These are phyloP conservation scores for Fusarium sp. DNA, from an alignment of 2,329 filamentous ascomycete genomes.

Conservation along the genomic window DNA sequence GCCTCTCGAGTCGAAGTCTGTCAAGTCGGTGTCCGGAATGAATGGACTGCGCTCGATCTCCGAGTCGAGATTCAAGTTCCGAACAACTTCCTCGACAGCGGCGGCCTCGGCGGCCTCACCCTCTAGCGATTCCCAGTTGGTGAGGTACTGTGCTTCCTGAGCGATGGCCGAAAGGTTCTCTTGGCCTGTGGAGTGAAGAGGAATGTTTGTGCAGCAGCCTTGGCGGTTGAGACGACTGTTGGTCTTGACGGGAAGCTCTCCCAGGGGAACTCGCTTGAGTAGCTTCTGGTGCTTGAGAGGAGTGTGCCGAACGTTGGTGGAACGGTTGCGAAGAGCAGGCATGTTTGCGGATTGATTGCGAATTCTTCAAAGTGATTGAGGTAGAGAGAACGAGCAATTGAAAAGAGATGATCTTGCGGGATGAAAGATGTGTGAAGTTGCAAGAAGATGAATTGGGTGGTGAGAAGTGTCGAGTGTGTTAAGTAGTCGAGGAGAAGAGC, in stretches of 20 bases:
- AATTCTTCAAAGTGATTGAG: neutral
- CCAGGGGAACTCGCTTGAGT: slow-evolving; percentile 45
- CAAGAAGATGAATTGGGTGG: neutral
- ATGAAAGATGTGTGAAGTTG: neutral
- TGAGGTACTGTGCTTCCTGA: slow-evolving; percentile 29
- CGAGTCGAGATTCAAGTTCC: neutral
- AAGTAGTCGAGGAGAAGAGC: neutral
- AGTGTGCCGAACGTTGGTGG: slow-evolving; percentile 1
- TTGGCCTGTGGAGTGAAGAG: slow-evolving; percentile 44
- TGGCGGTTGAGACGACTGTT: slow-evolving; percentile 35
- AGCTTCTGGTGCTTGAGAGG: neutral
- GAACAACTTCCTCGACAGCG: neutral
- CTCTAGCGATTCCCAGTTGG: neutral
- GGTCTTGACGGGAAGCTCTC: slow-evolving; percentile 42
- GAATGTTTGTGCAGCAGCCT: slow-evolving; percentile 38
- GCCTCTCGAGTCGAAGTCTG: neutral
- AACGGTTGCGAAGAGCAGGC: slow-evolving; percentile 20
- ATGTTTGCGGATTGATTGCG: slow-evolving; percentile 19
- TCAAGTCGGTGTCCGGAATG: neutral
- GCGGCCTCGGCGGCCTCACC: neutral
- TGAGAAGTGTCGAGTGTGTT: neutral
- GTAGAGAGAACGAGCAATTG: neutral
- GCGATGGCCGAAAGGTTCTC: slow-evolving; percentile 44
- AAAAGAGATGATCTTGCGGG: neutral
- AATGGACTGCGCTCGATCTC: neutral